Percentiles rank a stretch among this genome's conserved stretches.
These are phyloP conservation scores for Neurospora africana DNA, from an alignment of 495 filamentous ascomycete species.

Conservation along the genomic window DNA sequence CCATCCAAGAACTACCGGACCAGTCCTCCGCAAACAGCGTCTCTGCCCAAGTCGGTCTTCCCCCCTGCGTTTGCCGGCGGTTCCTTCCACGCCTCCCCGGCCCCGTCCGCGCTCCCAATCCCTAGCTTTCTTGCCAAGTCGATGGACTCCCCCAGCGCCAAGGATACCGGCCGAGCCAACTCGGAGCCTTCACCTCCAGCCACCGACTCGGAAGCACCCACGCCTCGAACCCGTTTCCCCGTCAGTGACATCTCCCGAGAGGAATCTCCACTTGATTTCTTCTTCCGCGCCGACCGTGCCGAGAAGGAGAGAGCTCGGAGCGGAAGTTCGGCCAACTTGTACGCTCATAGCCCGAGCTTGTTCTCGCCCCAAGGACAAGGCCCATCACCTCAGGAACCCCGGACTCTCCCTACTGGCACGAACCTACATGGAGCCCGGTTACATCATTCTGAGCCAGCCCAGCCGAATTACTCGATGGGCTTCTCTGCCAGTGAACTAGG, in stretches of 20 bases:
- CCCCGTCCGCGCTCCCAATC: slow-evolving; percentile 83
- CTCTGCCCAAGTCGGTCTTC: slow-evolving; percentile 24
- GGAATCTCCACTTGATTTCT: slow-evolving; percentile 73
- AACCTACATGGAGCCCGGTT: slow-evolving; percentile 17
- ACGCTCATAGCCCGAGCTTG: slow-evolving; percentile 15
- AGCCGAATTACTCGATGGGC: slow-evolving; percentile 34
- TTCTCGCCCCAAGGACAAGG: slow-evolving; percentile 26
- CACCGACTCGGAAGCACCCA: slow-evolving; percentile 33
- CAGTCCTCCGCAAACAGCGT: slow-evolving; percentile 28
- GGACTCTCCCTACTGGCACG: slow-evolving; percentile 20
- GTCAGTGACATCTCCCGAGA: slow-evolving; percentile 26
- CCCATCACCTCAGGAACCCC: slow-evolving; percentile 25
- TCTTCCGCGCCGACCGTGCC: slow-evolving; percentile 77
- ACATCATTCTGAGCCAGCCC: slow-evolving; percentile 1
- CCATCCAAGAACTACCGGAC: slow-evolving; percentile 24
- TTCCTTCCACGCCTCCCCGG: slow-evolving; percentile 91
- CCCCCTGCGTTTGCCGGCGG: slow-evolving; percentile 76
- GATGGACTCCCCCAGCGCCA: slow-evolving; percentile 43
- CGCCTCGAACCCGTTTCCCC: slow-evolving; percentile 22
- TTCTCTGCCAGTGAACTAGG: slow-evolving; percentile 62
- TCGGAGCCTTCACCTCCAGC: slow-evolving; percentile 28
- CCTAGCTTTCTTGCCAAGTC: slow-evolving; percentile 87
- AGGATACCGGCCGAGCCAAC: slow-evolving; percentile 19
- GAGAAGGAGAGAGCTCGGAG: slow-evolving; percentile 52
- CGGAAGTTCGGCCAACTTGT: slow-evolving; percentile 33